Evolutionary conservation across 208 protist genomes (phyloP).

Genomic region (Wallacemonas sp.): DNA sequence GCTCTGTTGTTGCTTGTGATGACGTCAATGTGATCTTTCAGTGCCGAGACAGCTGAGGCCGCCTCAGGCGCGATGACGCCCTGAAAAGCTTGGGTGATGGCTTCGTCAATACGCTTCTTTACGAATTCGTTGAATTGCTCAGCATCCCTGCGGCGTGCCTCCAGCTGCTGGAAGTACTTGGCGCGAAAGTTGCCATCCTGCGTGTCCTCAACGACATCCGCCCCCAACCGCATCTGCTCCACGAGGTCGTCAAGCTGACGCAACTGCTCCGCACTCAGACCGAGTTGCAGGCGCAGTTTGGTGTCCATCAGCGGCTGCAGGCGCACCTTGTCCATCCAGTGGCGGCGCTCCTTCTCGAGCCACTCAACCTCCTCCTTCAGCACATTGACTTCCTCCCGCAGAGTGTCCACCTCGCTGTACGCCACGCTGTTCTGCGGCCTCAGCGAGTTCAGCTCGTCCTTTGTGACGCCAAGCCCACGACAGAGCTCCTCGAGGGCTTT

Average conservation of each 20-base stretch:
- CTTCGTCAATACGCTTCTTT: constrained; percentile 67
- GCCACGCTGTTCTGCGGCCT: constrained; percentile 49
- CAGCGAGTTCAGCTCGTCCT: constrained; percentile 86
- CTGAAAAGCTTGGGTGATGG: constrained; percentile 53
- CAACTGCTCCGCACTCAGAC: constrained; percentile 80
- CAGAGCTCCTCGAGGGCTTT: constrained; percentile 82
- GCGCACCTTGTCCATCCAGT: constrained; percentile 92
- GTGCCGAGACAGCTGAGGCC: constrained; percentile 41
- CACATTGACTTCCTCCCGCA: constrained; percentile 71
- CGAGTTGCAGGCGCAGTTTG: constrained; percentile 83
- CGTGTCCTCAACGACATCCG: constrained; percentile 60
- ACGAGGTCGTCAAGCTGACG: constrained; percentile 79
- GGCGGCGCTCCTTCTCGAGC: constrained; percentile 83
- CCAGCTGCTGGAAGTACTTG: constrained; percentile 74
- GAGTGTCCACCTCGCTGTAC: constrained; percentile 81
- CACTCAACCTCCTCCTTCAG: constrained; percentile 89
- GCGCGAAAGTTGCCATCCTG: constrained; percentile 70
- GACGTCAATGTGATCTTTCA: constrained; percentile 72
- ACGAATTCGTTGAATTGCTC: constrained; percentile 82
- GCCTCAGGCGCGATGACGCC: constrained; percentile 36
- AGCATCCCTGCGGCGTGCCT: constrained; percentile 62
- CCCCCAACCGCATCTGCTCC: constrained; percentile 81
- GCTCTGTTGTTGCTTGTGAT: constrained; percentile 28
- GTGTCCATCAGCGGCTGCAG: constrained; percentile 88
- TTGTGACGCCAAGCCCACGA: constrained; percentile 74